Evolutionary conservation across 345 rosid species (phyloP), one percentile per base, ranked within the genome.

Genomic region (Euphorbia tirucalli): DNA sequence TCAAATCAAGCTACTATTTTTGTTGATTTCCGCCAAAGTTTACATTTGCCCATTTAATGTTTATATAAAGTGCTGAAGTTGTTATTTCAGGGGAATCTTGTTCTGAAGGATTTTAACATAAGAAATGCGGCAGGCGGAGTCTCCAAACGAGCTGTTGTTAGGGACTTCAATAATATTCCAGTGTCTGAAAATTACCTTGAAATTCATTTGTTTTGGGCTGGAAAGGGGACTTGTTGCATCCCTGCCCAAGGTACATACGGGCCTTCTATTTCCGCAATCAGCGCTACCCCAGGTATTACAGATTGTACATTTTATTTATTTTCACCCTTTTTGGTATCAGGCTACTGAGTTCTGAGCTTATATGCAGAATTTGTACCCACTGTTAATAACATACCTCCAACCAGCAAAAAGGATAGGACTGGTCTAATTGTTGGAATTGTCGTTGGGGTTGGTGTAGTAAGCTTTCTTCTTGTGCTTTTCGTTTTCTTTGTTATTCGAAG

Each of bases 331-430:
- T 19, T 13, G 27, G 18, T 54, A 57, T n/a, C 43, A 27, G 44
- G 32, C 79, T 44, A 69, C 61, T 60, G 76, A 63, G 66, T 58
- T 61, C 63, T 48, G 72, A 55, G 31, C 43, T 41, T 69, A 61
- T 60, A 50, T 78, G 74, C 87, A 90, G 93, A 88, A 81, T 92
- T 92, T 72, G 55, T 0, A 69, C 93, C 98, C 43, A 85, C 87
- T 44, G 93, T 89, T 25, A 79, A 68, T 30, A 83, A 85, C 83
- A 86, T 58, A 21, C 72, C 83, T 54, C 91, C 92, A 25, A 56
- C 69, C 35, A 68, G 28, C 19, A 60, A 79, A 68, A 86, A 81
- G 72, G 68, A 70, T 61, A 78, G 68, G 10, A 80, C 87, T 7
- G 84, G 91, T 32, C 52, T 84, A 41, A 78, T 87, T 60, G 87